Percentiles rank a stretch among this genome's conserved stretches.
Evolutionary conservation across 2,329 filamentous ascomycete species (phyloP).

Genomic region (Albophoma yamanashiensis): DNA sequence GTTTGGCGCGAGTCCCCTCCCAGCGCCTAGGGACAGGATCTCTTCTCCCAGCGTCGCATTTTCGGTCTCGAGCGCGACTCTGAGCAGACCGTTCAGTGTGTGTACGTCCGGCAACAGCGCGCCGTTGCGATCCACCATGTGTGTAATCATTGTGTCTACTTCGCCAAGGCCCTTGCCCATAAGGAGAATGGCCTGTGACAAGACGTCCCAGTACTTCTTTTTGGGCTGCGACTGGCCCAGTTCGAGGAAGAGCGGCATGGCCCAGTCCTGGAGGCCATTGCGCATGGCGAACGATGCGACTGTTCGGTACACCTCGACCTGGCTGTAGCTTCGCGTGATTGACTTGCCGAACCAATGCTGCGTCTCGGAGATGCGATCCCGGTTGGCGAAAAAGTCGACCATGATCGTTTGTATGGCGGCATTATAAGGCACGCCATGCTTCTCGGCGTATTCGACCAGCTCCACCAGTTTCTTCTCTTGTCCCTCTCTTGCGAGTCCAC

Average conservation of each 20-base stretch:
- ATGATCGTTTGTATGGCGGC: conserved; percentile 41
- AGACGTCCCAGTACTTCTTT: conserved; percentile 57
- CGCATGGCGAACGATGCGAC: conserved; percentile 43
- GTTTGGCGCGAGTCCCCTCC: conserved; percentile 56
- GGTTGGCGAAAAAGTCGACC: conserved; percentile 50
- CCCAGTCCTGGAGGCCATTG: conserved; percentile 51
- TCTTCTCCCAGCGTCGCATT: conserved; percentile 65
- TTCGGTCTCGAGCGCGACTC: conserved; percentile 57
- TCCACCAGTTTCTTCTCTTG: conserved; percentile 46
- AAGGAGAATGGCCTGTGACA: conserved; percentile 63
- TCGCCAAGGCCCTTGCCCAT: conserved; percentile 52
- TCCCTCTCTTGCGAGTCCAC: conserved; percentile 51
- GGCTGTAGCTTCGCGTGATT: conserved; percentile 20
- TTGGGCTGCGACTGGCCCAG: conserved; percentile 34
- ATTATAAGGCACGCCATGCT: conserved; percentile 32
- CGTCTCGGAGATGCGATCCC: conserved; percentile 46
- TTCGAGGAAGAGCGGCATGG: conserved; percentile 44
- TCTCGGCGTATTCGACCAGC: conserved; percentile 41
- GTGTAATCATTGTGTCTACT: conserved; percentile 46
- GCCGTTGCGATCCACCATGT: conserved; percentile 54
- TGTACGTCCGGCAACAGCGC: conserved; percentile 49
- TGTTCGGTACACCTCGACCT: conserved; percentile 14
- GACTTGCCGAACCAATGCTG: conserved; percentile 57
- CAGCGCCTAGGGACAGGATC: conserved; percentile 55
- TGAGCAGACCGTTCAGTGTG: conserved; percentile 69